Percentiles rank a stretch among this genome's conserved stretches.
Evolutionary conservation across 306 rosid species (phyloP).

Genomic region (Fagus crenata): DNA sequence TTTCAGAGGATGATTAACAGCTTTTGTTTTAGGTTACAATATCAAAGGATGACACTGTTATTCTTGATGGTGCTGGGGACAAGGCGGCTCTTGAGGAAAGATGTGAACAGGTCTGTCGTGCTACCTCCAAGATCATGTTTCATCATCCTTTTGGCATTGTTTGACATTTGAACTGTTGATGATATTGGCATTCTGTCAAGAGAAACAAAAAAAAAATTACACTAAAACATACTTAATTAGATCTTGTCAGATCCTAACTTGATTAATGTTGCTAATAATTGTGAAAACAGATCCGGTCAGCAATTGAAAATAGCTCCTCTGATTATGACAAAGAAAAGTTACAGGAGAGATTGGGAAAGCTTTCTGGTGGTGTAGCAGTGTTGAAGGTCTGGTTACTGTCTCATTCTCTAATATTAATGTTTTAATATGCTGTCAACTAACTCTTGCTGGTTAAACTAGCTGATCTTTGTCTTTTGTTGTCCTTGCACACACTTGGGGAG

Average conservation of each 20-base stretch:
- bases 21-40: conserved; percentile 60
- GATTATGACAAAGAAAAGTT: conserved; percentile 95
- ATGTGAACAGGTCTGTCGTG: conserved; percentile 81
- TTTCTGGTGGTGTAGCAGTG: conserved; percentile 98
- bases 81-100: conserved; percentile 84
- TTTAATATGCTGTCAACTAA: neutral
- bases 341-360: conserved; percentile 91
- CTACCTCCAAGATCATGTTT: conserved; percentile 15
- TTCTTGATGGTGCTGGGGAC: conserved; percentile 96
- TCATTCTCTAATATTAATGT: neutral
- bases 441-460: neutral
- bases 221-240: neutral
- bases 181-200: neutral
- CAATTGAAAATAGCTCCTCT: conserved; percentile 74
- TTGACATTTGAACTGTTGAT: conserved; percentile 4
- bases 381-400: conserved; percentile 54
- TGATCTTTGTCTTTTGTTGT: neutral
- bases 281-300: conserved; percentile 66
- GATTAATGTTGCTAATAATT: conserved; percentile 11
- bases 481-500: neutral
- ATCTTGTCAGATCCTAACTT: neutral
- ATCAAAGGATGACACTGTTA: conserved; percentile 94
- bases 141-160: neutral
- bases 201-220: neutral
- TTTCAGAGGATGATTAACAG: neutral